Conservation (phyloP, 2,329 filamentous ascomycete species). For the Fusarium sp. region DNA sequence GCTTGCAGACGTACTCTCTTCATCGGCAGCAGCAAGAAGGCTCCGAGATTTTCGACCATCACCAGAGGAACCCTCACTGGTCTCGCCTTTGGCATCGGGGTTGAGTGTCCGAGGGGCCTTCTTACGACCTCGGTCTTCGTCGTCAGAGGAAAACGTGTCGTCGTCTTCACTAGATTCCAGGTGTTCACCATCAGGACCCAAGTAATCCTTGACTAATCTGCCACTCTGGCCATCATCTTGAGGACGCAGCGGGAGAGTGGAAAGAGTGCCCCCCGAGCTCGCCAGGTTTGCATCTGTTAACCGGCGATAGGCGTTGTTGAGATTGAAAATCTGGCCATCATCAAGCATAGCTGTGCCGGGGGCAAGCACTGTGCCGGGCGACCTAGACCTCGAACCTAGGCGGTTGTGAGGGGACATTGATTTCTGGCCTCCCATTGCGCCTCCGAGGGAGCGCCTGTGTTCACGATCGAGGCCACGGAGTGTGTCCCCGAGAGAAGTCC, state of each 20-base stretch:
- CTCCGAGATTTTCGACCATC: conserved; percentile 61
- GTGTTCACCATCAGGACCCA: conserved; percentile 70
- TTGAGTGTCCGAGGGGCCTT: conserved; percentile 58
- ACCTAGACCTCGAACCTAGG: conserved; percentile 52
- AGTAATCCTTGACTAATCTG: conserved; percentile 72
- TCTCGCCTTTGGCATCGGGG: conserved; percentile 50
- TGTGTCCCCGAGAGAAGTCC: conserved; percentile 59
- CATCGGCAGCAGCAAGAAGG: conserved; percentile 75
- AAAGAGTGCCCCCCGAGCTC: conserved; percentile 68
- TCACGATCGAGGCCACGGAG: conserved; percentile 60
- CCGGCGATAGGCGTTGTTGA: conserved; percentile 72
- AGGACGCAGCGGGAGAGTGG: conserved; percentile 67
- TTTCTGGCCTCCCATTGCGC: conserved; percentile 50
- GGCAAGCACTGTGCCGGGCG: conserved; percentile 44
- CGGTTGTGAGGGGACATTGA: conserved; percentile 64
- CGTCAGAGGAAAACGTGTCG: conserved; percentile 67
- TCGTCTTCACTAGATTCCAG: conserved; percentile 76
- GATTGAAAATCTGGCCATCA: conserved; percentile 69
- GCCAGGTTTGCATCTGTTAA: conserved; percentile 75
- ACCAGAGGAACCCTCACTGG: conserved; percentile 50
- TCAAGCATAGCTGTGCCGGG: conserved; percentile 59
- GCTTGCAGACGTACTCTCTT: conserved; percentile 69
- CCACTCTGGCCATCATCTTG: conserved; percentile 53
- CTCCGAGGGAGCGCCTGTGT: conserved; percentile 52
- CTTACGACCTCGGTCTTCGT: conserved; percentile 71